Percentiles rank a stretch among this genome's conserved stretches.
Conservation (phyloP, 2,329 filamentous ascomycete genomes). For the Trichoderma oligosporum region DNA sequence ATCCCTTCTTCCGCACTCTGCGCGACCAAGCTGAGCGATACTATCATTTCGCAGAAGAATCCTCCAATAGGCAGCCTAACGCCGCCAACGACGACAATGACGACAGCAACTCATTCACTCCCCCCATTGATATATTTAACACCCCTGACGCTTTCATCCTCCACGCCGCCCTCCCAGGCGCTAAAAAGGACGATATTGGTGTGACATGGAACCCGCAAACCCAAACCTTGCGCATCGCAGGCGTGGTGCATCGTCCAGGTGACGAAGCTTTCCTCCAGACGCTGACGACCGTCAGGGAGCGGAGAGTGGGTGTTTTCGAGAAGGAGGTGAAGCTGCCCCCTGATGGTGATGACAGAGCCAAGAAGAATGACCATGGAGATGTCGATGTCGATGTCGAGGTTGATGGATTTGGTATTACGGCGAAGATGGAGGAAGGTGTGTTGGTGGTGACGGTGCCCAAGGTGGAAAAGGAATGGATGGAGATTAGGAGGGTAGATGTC, state of each 20-base stretch:
- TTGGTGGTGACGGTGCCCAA: constrained; percentile 75
- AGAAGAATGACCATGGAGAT: constrained; percentile 29
- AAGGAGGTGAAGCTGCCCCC: constrained; percentile 61
- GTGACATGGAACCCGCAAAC: constrained; percentile 72
- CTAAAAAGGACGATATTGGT: constrained; percentile 72
- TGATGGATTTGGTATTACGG: constrained; percentile 64
- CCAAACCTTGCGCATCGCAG: constrained; percentile 61
- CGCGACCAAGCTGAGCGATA: constrained; percentile 37
- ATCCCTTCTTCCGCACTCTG: constrained; percentile 43
- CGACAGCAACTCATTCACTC: constrained; percentile 48
- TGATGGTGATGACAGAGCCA: constrained; percentile 23
- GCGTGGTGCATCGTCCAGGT: constrained; percentile 68
- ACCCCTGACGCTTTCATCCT: constrained; percentile 62
- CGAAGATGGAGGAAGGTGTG: constrained; percentile 75
- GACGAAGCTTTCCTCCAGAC: constrained; percentile 65
- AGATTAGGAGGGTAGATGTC: constrained; percentile 58
- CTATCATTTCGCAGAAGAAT: constrained; percentile 3
- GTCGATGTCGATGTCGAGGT: constrained; percentile 49
- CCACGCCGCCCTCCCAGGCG: constrained; percentile 73
- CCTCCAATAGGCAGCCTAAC: neutral
- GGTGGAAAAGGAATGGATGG: constrained; percentile 62
- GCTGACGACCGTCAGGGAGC: constrained; percentile 57
- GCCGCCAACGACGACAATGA: neutral
- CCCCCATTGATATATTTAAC: constrained; percentile 73
- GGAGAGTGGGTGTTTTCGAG: constrained; percentile 71